These are phyloP conservation scores for Phytophthora cactorum DNA, from an alignment of 352 stramenopile species.

Conservation along the genomic window DNA sequence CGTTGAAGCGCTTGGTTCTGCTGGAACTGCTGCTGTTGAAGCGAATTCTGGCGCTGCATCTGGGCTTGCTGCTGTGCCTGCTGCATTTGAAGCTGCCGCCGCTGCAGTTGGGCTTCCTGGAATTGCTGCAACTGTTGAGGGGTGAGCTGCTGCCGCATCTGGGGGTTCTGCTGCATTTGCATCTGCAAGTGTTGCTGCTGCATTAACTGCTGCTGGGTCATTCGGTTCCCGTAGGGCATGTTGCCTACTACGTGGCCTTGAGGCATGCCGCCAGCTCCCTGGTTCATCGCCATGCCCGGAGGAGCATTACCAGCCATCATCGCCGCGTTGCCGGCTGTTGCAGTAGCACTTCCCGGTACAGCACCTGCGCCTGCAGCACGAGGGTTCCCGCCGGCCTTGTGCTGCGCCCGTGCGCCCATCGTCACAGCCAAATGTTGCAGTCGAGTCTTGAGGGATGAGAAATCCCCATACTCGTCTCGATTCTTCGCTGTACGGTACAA, in stretches of 20 bases:
- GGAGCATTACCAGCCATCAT: slow-evolving; percentile 58
- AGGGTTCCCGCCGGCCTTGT: slow-evolving; percentile 70
- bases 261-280: slow-evolving; percentile 57
- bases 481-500: slow-evolving; percentile 94
- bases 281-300: slow-evolving; percentile 60
- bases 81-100: slow-evolving; percentile 74
- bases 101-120: slow-evolving; percentile 74
- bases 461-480: slow-evolving; percentile 97
- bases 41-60: slow-evolving; percentile 62
- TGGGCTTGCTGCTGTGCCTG: slow-evolving; percentile 63
- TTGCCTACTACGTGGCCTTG: slow-evolving; percentile 70
- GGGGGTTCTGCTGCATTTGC: slow-evolving; percentile 83
- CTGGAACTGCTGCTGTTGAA: slow-evolving; percentile 66
- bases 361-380: slow-evolving; percentile 42
- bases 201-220: slow-evolving; percentile 84
- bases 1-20: slow-evolving; percentile 54
- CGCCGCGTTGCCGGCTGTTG: slow-evolving; percentile 33
- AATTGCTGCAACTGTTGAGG: slow-evolving; percentile 85
- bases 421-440: slow-evolving; percentile 96
- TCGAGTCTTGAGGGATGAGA: slow-evolving; percentile 95
- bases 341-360: slow-evolving; percentile 35
- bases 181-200: slow-evolving; percentile 83
- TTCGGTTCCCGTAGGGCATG: slow-evolving; percentile 76
- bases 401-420: slow-evolving; percentile 83
- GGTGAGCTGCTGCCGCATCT: slow-evolving; percentile 83